phyloP scores from a whole-genome alignment of 768 basidiomycete genomes.

The Clavulina sp. region DNA sequence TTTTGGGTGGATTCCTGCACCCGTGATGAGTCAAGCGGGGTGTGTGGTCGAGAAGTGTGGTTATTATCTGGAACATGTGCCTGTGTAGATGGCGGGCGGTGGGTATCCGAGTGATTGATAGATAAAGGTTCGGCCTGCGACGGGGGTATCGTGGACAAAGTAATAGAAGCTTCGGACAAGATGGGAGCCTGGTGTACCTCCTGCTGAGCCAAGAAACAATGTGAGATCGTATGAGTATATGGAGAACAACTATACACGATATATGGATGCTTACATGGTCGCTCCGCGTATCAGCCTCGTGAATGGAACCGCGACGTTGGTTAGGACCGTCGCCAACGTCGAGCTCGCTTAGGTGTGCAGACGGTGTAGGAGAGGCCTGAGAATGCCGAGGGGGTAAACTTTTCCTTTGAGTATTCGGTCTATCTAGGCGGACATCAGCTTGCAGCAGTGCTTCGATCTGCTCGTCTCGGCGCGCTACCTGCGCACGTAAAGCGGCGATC shows the following conservation, averaged over 20 bases:
- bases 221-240: not conserved
- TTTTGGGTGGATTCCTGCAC: no score
- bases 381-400: not conserved
- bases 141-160: no score
- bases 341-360: no score
- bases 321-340: not conserved
- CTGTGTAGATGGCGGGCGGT: no score
- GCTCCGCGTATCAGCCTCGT: not conserved
- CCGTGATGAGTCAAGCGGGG: no score
- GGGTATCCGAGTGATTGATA: no score
- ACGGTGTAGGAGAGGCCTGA: not conserved
- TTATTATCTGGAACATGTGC: no score
- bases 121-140: no score
- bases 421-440: not conserved
- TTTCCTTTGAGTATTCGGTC: not conserved
- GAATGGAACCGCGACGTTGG: not conserved
- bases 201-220: no score
- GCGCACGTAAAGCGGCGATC: slow-evolving; percentile 4
- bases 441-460: slow-evolving; percentile 2
- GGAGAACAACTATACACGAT: not conserved
- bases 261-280: not conserved
- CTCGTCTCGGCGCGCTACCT: slow-evolving; percentile 3
- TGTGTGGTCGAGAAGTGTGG: no score
- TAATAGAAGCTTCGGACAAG: no score
- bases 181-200: no score